Base-by-base conservation (phyloP, 2,329 filamentous ascomycete species). In the Lasiodiplodia citricola region DNA sequence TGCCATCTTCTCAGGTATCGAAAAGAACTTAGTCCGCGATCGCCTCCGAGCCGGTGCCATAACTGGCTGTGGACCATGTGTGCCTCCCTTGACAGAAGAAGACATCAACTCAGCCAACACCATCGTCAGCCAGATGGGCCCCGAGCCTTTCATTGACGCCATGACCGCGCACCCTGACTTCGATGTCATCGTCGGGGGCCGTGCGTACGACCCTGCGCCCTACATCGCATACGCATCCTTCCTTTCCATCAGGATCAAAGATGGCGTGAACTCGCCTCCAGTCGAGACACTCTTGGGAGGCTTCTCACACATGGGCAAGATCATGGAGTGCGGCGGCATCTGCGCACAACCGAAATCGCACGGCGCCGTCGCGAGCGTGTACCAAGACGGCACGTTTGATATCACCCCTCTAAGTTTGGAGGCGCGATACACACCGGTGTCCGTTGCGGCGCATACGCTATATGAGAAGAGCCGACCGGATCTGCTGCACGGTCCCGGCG, bases 301-400 rank as follows among this genome's bases (percentile, higher is more conserved):
- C 4, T 37, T 56, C 28, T 5, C 54, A 0, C 84, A 87, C 71
- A 86, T 87, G 84, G 86, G 86, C 10, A 87, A 88, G 76, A 84
- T 87, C 11, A 79, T 87, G 75, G 86, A 87, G 70, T 87, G 85
- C 23, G 85, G 85, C 11, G 81, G 71, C 0, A 71, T 79, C 0
- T 87, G 85, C 71, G 81, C 84, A 0, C 73, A 76, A 0, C 86
- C 85, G 0, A 87, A 87, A 68, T 80, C 80, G 0, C 74, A 74
- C 3, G 82, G 80, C 5, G 81, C 80, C 4, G 72, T 82, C 0
- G 81, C 83, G 0, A 83, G 80, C 0, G 70, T 86, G 0, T 82
- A 81, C 54, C 28, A 3, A 2, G 80, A 81, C 18, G 82, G 84
- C 0, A 75, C 72, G 2, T 88, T 87, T 66, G 84, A 87, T 54